Evolutionary conservation across 139 green algal species (phyloP), one percentile per base, ranked within the genome.

Genomic region (Asterochloris erici): DNA sequence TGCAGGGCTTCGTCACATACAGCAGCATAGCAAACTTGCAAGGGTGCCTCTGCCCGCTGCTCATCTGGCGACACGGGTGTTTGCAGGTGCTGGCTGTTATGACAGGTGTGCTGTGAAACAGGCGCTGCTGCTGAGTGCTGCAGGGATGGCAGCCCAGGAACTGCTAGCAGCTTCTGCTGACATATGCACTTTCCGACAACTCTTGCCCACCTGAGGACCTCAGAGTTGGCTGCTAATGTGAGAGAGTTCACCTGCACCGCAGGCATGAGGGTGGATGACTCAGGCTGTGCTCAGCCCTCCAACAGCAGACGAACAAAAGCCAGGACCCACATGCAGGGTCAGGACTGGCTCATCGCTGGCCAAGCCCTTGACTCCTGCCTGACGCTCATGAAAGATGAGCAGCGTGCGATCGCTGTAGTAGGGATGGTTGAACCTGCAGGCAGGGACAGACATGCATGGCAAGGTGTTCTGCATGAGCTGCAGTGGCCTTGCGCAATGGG

Each of bases 191-290:
- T 14, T 9, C 9, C 47, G 1, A 21, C 2, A 77, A 21, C 10
- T 17, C 12, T 77, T 14, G 1, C 14, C 0, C 23, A 80, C 76
- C 76, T 80, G 24, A 80, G 13, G 23, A 80, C 76, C 23, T 80
- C 76, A 54, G 76, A 80, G 13, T 80, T 80, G 11, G 76, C 76
- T 15, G 76, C 76, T 14, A 80, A 54, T 0, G 76, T 80, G 15
- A 80, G 26, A 29, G 60, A 70, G 76, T 80, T 80, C 60, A 80
- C 60, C 16, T 80, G 76, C 60, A 80, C 38, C 14, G n/a, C 68
- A 24, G 28, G n/a, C 11, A 69, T 15, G 14, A 80, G 74, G 12
- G 16, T 54, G 66, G 74, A 24, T 68, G 17, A 23, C 29, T 23
- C 66, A 71, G 66, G 66, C 66, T 21, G 60, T 69, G 23, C 12